Base-by-base conservation (phyloP, 306 rosid genomes). In the Castanea crenata region DNA sequence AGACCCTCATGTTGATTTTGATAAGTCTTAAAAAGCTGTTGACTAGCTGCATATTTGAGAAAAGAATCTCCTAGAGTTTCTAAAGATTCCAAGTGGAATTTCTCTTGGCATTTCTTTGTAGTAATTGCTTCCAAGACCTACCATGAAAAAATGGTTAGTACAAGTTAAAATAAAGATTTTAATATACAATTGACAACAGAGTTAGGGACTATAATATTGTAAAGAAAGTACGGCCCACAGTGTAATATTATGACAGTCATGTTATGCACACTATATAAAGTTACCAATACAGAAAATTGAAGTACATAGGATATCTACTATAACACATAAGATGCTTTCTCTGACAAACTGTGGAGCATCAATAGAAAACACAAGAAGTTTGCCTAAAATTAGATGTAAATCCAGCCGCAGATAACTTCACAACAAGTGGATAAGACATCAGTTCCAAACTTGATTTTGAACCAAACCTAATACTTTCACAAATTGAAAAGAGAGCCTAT, bases 21-120 rank as follows among this genome's bases (percentile, higher is more conserved):
- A 81, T 79, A 74, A 59, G 78, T 72, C 20, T 79, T 78, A 35
- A 91, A 94, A 49, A 94, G 95, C 12, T 94, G 89, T 71, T 86
- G 94, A 68, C 97, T 69, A 13, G 85, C 79, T 31, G 92, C 97
- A 78, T 91, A 94, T 85, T 94, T 94, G 35, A 94, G 85, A 84
- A 92, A 94, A 51, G 98, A 94, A 86, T 94, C 98, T 61, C 98
- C 98, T 56, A 92, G 97, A 73, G 97, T 89, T 83, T 91, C 98
- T 13, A 94, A 80, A 74, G 98, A 92, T 82, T 94, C 97, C 34
- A 92, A 86, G 83, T 94, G 89, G 74, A 88, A 85, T 23, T 78
- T n/a, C 77, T 94, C 99, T n/a, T 86, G 88, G 80, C 97, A 91
- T 49, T 77, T 82, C 62, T 91, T 92, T 12, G 93, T 61, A 6